Conservation (phyloP, 148 eudicot genomes). For the Vaccinium vitisidaea region DNA sequence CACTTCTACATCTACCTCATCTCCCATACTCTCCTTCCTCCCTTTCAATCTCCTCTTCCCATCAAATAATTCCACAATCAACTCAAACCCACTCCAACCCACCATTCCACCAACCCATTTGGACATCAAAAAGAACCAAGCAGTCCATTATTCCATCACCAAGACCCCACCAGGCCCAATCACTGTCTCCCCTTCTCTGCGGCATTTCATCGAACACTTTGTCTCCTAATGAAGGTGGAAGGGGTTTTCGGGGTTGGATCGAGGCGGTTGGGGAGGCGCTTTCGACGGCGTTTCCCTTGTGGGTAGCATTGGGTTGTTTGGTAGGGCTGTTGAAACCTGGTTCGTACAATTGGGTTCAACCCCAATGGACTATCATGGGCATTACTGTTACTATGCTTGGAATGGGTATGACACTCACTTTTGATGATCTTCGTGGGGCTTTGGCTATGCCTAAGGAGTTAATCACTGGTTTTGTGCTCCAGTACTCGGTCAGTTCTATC, state of each 20-base stretch:
- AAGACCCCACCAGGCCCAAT: background rate
- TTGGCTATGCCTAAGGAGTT: conserved; percentile 82
- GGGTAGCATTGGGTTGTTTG: conserved; percentile 82
- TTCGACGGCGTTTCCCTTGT: conserved; percentile 75
- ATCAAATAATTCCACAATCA: background rate
- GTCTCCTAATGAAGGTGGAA: conserved; percentile 23
- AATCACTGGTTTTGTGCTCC: conserved; percentile 58
- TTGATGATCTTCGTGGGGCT: conserved; percentile 78
- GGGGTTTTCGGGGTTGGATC: conserved; percentile 32
- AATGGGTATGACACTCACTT: conserved; percentile 87
- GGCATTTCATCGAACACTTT: conserved; percentile 61
- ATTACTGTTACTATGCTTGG: conserved; percentile 82
- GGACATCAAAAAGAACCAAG: background rate
- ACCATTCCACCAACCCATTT: background rate
- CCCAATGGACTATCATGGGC: conserved; percentile 55
- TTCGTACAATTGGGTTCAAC: conserved; percentile 63
- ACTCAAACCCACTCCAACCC: background rate
- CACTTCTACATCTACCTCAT: background rate
- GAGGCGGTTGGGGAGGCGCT: conserved; percentile 50
- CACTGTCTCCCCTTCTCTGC: conserved; percentile 35
- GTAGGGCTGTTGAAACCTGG: conserved; percentile 54
- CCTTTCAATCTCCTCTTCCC: background rate
- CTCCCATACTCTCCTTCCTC: background rate
- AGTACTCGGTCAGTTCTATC: conserved; percentile 62
- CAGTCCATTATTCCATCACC: background rate